Base-by-base conservation (phyloP, 305 asterid genomes). In the Fraxinus baroniana region DNA sequence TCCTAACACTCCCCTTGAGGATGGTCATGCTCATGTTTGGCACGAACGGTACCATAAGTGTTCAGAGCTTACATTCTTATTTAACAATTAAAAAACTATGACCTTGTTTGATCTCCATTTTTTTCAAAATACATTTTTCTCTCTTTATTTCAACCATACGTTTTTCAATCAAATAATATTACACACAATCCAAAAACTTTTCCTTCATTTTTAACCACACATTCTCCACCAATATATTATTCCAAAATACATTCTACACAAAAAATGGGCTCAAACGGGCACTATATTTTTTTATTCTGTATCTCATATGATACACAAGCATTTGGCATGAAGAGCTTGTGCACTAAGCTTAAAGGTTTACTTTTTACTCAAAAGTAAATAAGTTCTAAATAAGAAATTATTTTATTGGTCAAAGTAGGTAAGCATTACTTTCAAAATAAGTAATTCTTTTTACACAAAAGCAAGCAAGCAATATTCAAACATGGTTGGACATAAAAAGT, bases 11-110 rank as follows among this genome's bases (percentile, higher is more conserved):
- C 97, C 97, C 60, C 84, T 95, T 24, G 97, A 93, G 0, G 95
- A 83, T 1, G 99, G 99, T 60, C 99, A 95, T 78, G 99, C 98
- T 80, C 99, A 95, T 71, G 91, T 93, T 86, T 95, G 99, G 99
- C 98, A 95, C 64, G 99, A 95, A 87, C 93, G 97, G 99, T 94
- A 90, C 52, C 74, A 46, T 74, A 33, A 78, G 71, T 44, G 74
- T 30, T 70, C 78, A 44, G 28, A 28, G 52, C 46, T 57, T 70
- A 71, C 76, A 7, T 74, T 71, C 68, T 57, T 68, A 35, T 22
- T 62, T 62, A 62, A 62, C 15, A 9, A 2, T 24, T 46, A 12
- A 60, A 60, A 20, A 60, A 20, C 70, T 52, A 52, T 17, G 18
- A 4, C 49, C 49, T 41, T 41, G 49, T 41, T 41, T 41, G 49